phyloP scores from a whole-genome alignment of 2,329 filamentous ascomycete species.

The Septoria linicola region DNA sequence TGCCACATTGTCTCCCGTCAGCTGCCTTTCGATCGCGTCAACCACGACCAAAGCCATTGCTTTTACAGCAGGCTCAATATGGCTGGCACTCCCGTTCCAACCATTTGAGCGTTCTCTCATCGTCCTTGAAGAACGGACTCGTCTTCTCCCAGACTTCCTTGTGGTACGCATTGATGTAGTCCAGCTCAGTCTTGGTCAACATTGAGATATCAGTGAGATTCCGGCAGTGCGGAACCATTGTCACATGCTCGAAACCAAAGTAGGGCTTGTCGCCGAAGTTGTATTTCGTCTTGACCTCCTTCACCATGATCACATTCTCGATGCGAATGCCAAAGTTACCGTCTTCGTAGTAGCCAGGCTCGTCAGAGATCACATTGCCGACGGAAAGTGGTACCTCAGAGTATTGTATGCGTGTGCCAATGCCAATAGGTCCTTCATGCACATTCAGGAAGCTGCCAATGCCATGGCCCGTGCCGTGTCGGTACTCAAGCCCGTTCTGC shows the following conservation, averaged over 20 bases:
- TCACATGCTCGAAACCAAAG: conserved; percentile 93
- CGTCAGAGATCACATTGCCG: conserved; percentile 93
- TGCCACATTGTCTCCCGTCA: too few relatives aligned
- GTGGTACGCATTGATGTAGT: conserved; percentile 87
- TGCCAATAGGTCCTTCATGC: conserved; percentile 94
- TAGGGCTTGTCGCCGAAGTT: conserved; percentile 92
- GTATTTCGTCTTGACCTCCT: conserved; percentile 80
- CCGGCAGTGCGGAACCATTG: conserved; percentile 91
- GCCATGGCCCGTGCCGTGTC: conserved; percentile 94
- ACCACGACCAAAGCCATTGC: too few relatives aligned
- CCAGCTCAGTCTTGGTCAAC: conserved; percentile 70
- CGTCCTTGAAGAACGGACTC: conserved; percentile 69
- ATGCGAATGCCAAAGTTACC: conserved; percentile 92
- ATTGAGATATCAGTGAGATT: conserved; percentile 77
- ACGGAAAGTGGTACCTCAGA: conserved; percentile 83
- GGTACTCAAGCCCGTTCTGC: conserved; percentile 90
- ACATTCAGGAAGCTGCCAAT: conserved; percentile 95
- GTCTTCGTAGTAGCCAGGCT: conserved; percentile 97
- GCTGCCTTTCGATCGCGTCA: too few relatives aligned
- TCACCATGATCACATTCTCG: conserved; percentile 91
- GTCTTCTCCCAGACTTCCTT: conserved; percentile 79
- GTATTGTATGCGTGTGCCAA: conserved; percentile 87
- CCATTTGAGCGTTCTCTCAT: conserved; percentile 73
- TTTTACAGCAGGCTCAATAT: conserved; percentile 42
- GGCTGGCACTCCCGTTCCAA: conserved; percentile 80